Evolutionary conservation across 371 early-diverging fungal genomes (phyloP).

Genomic region (Smittium mucronatum): DNA sequence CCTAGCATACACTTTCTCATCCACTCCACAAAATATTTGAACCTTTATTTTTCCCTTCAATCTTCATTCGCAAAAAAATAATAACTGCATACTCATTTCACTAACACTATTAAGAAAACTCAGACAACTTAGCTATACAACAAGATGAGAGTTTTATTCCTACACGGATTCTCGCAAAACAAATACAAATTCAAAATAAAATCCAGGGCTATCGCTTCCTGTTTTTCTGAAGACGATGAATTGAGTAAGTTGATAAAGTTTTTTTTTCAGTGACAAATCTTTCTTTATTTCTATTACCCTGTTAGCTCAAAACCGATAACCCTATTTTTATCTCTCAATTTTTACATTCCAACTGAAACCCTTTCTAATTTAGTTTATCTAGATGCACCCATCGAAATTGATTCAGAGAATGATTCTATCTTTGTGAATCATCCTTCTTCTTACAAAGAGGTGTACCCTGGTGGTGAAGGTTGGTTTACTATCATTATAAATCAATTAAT

Average conservation of each 20-base stretch:
- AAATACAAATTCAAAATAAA: constrained; percentile 5
- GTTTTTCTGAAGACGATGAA: constrained; percentile 8
- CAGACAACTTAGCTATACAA: no score
- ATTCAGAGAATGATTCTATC: constrained; percentile 5
- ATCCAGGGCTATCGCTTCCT: constrained; percentile 4
- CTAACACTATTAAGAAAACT: no score
- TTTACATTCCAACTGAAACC: not conserved
- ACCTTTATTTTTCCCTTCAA: no score
- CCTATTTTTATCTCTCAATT: no score
- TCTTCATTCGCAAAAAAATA: no score
- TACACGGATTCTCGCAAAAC: constrained; percentile 9
- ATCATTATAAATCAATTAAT: not conserved
- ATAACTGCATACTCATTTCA: no score
- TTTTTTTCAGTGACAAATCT: no score
- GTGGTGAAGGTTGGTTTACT: not conserved
- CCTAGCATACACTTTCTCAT: no score
- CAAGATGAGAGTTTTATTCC: constrained; percentile 12
- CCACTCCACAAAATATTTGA: no score
- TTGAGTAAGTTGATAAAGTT: not conserved
- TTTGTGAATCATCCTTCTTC: not conserved
- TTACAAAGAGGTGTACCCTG: not conserved
- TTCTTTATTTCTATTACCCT: no score
- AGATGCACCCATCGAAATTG: constrained; percentile 3
- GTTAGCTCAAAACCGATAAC: no score
- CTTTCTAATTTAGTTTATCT: constrained; percentile 1